phyloP scores from a whole-genome alignment of 352 stramenopile genomes.

The Phytophthora chlamydospora region DNA sequence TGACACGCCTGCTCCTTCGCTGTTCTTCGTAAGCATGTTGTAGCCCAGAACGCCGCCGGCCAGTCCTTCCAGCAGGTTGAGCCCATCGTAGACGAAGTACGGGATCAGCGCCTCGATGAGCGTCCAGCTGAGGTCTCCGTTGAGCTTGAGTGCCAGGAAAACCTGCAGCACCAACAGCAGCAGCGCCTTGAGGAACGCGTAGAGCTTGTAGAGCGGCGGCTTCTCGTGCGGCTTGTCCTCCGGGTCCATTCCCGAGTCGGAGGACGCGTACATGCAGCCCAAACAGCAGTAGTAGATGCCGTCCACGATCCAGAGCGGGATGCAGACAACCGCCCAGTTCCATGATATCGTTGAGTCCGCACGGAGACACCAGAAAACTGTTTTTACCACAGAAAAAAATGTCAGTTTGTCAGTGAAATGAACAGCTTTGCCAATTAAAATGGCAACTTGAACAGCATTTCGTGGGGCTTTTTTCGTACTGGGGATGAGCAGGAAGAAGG shows the following conservation, averaged over 20 bases:
- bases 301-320: slow-evolving; percentile 82
- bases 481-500: slow-evolving; percentile 88
- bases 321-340: slow-evolving; percentile 84
- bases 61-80: slow-evolving; percentile 76
- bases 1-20: slow-evolving; percentile 70
- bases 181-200: slow-evolving; percentile 82
- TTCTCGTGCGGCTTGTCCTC: slow-evolving; percentile 62
- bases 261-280: slow-evolving; percentile 59
- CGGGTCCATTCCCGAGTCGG: slow-evolving; percentile 53
- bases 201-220: slow-evolving; percentile 69
- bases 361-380: slow-evolving; percentile 87
- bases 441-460: not conserved
- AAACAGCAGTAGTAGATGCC: slow-evolving; percentile 80
- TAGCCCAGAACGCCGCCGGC: slow-evolving; percentile 66
- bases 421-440: not conserved
- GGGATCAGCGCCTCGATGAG: slow-evolving; percentile 71
- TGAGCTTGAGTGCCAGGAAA: slow-evolving; percentile 85
- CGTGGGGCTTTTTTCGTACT: slow-evolving; percentile 44
- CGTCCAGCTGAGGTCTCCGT: slow-evolving; percentile 68
- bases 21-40: slow-evolving; percentile 74
- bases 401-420: slow-evolving; percentile 15
- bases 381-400: slow-evolving; percentile 13
- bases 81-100: slow-evolving; percentile 81
- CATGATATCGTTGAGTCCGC: slow-evolving; percentile 76
- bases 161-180: slow-evolving; percentile 80